Evolutionary conservation across 2,329 filamentous ascomycete genomes (phyloP), one percentile per base, ranked within the genome.

Genomic region (Parastagonospora nodorum): DNA sequence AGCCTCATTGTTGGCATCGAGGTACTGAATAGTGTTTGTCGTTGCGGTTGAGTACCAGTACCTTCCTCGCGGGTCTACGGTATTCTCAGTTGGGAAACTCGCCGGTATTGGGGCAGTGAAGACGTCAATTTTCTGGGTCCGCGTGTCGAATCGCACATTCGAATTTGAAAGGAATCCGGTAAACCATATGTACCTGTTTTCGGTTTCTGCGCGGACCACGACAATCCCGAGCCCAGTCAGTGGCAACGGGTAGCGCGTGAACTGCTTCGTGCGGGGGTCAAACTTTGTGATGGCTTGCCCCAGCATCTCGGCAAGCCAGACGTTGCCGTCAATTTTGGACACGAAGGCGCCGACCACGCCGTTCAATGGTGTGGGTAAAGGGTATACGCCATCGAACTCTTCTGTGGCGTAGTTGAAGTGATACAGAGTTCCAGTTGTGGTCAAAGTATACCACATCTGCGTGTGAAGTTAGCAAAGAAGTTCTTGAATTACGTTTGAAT

Each of bases 11-110:
- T 51, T 49, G 27, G 43, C 35, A 14, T 54, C 48, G 9, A 57
- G 45, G 8, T 57, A 54, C 39, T 54, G 48, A 28, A 57, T 54
- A 2, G 50, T 57, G 14, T 57, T 57, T 8, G 50, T 36, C 6
- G 54, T 46, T 14, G 50, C 38, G 10, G 53, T 56, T 10, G 50
- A 57, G 36, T 51, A 57, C 54, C 50, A 57, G 24, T 53, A 50
- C 11, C 49, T 37, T 38, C 50, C 53, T 15, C 50, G 43, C 2
- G 11, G 10, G 29, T 56, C 53, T 1, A 56, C 53, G 5, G 53
- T 56, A 12, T 56, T 56, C 27, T 56, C 53, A 1, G 45, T 45
- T 2, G 53, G 53, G 12, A 56, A 50, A 5, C 37, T 40, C 10
- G 46, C 38, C 30, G 38, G 49, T 8, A 51, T 15, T 6, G 45